These are phyloP conservation scores for Stachybotrys chartarum DNA, from an alignment of 2,329 filamentous ascomycete species.

Conservation along the genomic window DNA sequence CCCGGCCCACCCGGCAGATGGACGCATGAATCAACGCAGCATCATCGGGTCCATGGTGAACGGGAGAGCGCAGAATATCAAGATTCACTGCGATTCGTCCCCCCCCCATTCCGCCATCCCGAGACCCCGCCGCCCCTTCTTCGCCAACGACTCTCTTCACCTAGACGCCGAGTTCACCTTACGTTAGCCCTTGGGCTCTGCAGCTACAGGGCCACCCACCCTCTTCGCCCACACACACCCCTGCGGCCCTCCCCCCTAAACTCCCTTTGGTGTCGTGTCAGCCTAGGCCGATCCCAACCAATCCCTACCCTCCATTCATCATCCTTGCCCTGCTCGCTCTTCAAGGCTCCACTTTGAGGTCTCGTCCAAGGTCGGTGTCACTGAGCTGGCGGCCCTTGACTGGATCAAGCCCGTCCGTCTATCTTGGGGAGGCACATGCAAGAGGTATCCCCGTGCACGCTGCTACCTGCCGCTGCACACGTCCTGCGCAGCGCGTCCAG, in stretches of 20 bases:
- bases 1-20: background rate
- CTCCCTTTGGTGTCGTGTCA: constrained; percentile 18
- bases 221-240: background rate
- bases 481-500: background rate
- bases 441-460: background rate
- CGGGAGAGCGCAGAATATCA: background rate
- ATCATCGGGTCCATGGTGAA: background rate
- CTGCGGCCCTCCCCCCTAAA: background rate
- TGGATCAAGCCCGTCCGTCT: background rate
- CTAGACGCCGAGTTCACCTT: background rate
- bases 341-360: constrained; percentile 11
- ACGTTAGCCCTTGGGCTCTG: background rate
- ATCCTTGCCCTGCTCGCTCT: constrained; percentile 14
- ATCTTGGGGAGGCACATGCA: background rate
- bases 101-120: background rate
- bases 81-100: background rate
- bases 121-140: background rate
- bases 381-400: constrained; percentile 2
- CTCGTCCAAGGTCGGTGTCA: constrained; percentile 10
- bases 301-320: constrained; percentile 17
- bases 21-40: background rate
- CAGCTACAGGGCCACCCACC: background rate
- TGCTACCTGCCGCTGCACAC: background rate
- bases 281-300: constrained; percentile 20
- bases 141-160: background rate